Evolutionary conservation across 257 asterid genomes (phyloP), one percentile per base, ranked within the genome.

Genomic region (Verbena officinalis): DNA sequence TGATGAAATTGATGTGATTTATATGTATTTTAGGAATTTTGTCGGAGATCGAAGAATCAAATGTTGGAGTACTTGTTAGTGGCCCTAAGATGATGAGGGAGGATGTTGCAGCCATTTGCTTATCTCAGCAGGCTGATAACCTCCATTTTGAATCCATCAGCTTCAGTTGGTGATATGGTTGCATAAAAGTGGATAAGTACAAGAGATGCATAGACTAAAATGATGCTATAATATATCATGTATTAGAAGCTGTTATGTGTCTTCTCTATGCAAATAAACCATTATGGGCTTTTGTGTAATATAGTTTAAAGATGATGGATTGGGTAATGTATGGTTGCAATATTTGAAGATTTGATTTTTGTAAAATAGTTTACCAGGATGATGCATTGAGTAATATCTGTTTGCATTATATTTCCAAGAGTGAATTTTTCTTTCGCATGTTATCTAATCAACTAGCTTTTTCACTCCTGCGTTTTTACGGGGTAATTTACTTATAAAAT

Each of bases 1-100:
- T 15, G 15, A 23, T 21, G 55, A 21, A 38, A 42, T 14, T 48
- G 42, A 53, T 19, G 4, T 59, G 31, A 23, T 23, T 38, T 14
- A 62, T 2, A 39, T 14, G 57, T 3, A 39, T 34, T 80, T 71
- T 64, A 93, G 97, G 78, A 36, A 80, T 82, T 13, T 45, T 93
- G 73, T 19, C 56, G 84, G 96, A 81, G 67, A 66, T 75, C 7
- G 82, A 89, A 71, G 98, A 91, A 72, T 59, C 86, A 42, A 87
- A 80, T 48, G 78, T 84, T 17, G 97, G 96, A 50, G 82, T 62
- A 11, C 86, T 90, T 56, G 97, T 85, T 16, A 78, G 95, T 34
- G 99, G 97, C 39, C 97, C 99, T 2, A 87, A 78, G 84, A 75
- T 72, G 48, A 78, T 93, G 95, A 87, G 88, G 73, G 74, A 84